phyloP scores from a whole-genome alignment of 2,329 filamentous ascomycete genomes.

The Pseudogymnoascus verrucosus region DNA sequence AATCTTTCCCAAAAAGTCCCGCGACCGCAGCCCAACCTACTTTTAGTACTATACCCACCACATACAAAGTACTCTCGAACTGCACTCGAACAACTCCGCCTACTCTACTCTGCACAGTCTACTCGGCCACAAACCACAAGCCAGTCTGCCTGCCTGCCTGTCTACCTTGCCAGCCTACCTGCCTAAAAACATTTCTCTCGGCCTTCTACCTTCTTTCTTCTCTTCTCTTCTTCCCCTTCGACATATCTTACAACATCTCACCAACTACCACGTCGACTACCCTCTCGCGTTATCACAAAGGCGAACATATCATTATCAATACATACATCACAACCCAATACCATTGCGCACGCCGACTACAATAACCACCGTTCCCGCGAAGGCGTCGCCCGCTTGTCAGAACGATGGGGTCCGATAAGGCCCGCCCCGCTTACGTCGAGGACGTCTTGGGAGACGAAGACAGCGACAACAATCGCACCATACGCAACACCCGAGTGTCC shows the following conservation, averaged over 20 bases:
- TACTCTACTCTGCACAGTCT: background rate
- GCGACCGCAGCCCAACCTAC: background rate
- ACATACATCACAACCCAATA: background rate
- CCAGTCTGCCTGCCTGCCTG: background rate
- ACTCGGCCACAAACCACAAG: background rate
- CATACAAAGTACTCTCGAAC: too few relatives aligned
- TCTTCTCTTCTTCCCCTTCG: background rate
- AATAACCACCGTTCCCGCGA: background rate
- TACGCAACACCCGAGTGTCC: constrained; percentile 19
- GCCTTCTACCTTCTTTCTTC: background rate
- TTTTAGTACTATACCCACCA: background rate
- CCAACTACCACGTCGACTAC: background rate
- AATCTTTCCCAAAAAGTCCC: background rate
- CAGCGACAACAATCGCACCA: constrained; percentile 17
- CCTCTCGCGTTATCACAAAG: background rate
- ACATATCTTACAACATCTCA: background rate
- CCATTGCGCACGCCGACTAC: background rate
- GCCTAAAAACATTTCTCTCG: background rate
- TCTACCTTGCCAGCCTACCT: background rate
- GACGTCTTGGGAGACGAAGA: constrained; percentile 17
- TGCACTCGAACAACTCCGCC: background rate
- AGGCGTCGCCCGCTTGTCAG: background rate
- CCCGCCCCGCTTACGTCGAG: constrained; percentile 20
- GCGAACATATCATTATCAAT: background rate
- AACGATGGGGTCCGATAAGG: background rate